Evolutionary conservation across 768 basidiomycete genomes (phyloP).

Genomic region (Panellus pusillus): DNA sequence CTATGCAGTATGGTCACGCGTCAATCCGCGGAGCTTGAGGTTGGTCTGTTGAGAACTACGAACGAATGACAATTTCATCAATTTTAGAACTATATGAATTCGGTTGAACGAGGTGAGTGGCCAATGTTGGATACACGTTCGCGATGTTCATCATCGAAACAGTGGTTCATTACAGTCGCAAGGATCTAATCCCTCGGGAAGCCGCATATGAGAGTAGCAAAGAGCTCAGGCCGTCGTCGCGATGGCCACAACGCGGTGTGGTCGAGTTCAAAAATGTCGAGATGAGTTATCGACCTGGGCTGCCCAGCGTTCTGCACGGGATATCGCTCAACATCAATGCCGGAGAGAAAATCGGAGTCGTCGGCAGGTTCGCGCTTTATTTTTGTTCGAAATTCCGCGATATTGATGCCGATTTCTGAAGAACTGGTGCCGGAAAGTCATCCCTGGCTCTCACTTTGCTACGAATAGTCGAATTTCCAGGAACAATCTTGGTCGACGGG

Average conservation of each 20-base stretch:
- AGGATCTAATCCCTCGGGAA: slow-evolving; percentile 58
- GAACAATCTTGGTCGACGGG: slow-evolving; percentile 66
- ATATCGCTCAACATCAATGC: slow-evolving; percentile 56
- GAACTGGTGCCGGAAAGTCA: slow-evolving; percentile 59
- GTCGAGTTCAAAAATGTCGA: slow-evolving; percentile 61
- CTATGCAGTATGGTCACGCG: slow-evolving; percentile 54
- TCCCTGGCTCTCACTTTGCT: slow-evolving; percentile 67
- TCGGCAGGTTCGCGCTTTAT: slow-evolving; percentile 42
- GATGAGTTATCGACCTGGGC: slow-evolving; percentile 66
- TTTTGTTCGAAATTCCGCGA: not conserved
- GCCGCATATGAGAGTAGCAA: slow-evolving; percentile 57
- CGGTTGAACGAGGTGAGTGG: slow-evolving; percentile 54
- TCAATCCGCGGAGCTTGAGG: slow-evolving; percentile 67
- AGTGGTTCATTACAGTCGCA: slow-evolving; percentile 57
- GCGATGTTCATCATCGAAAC: not conserved
- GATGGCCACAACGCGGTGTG: slow-evolving; percentile 65
- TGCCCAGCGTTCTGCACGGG: slow-evolving; percentile 71
- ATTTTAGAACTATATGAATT: slow-evolving; percentile 61
- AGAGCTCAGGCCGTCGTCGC: slow-evolving; percentile 49
- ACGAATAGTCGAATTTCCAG: slow-evolving; percentile 68
- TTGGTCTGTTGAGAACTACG: slow-evolving; percentile 23
- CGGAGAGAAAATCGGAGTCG: slow-evolving; percentile 78
- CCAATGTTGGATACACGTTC: not conserved
- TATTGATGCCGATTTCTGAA: slow-evolving; percentile 27
- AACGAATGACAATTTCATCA: not conserved